A percentile compares a stretch with the other conserved stretches of the same genome.
Evolutionary conservation across 164 flowering plant genomes (phyloP).

Genomic region (Pachysandra terminalis): DNA sequence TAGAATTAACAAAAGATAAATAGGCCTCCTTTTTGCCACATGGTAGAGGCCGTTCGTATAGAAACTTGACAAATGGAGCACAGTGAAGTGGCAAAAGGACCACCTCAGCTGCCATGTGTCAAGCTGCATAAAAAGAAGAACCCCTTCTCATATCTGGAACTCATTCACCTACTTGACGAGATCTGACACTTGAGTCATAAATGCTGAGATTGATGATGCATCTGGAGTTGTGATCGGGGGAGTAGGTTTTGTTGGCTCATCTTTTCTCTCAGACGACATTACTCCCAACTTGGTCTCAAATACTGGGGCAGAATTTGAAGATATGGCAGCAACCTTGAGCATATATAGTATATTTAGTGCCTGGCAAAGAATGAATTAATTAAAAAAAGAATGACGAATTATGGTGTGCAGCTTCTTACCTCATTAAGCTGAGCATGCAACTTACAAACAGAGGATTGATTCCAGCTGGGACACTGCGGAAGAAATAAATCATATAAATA

Average conservation of each 20-base stretch:
- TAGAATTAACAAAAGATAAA: no score
- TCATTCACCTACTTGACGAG: slow-evolving; percentile 51
- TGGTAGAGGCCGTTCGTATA: no score
- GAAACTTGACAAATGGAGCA: no score
- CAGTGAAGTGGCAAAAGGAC: no score
- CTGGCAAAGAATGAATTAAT: background rate
- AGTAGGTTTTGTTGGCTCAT: slow-evolving; percentile 13
- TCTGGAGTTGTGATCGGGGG: slow-evolving; percentile 20
- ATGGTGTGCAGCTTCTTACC: slow-evolving; percentile 21
- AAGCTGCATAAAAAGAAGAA: background rate
- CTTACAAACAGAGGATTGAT: slow-evolving; percentile 26
- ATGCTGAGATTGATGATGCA: slow-evolving; percentile 37
- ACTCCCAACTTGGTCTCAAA: slow-evolving; percentile 17
- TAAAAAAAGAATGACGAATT: background rate
- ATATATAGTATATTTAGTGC: slow-evolving; percentile 2
- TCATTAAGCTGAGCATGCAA: slow-evolving; percentile 43
- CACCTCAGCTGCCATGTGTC: no score
- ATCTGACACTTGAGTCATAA: slow-evolving; percentile 60
- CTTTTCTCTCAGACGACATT: slow-evolving; percentile 19
- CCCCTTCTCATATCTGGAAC: background rate
- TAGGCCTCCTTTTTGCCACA: no score
- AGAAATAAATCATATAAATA: background rate
- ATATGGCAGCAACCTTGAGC: slow-evolving; percentile 36
- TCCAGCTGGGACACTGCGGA: slow-evolving; percentile 29
- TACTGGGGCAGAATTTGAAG: slow-evolving; percentile 36